phyloP scores from a whole-genome alignment of 1,139 yeast species.

The Debaryomycetaceae sp. region DNA sequence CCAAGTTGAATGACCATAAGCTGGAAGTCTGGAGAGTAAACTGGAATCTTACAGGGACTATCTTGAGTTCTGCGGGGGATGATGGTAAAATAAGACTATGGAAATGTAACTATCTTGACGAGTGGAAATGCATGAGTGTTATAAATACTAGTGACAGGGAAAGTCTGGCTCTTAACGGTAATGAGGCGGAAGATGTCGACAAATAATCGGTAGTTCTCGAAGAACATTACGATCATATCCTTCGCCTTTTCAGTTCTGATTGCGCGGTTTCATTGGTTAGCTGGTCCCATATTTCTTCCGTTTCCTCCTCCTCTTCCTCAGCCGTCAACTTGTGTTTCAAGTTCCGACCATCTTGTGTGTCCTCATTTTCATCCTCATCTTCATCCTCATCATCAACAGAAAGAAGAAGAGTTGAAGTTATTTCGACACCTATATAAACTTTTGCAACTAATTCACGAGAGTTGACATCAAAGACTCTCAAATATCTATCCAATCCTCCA shows the following conservation, averaged over 20 bases:
- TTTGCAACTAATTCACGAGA: constrained; percentile 62
- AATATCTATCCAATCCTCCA: constrained; percentile 85
- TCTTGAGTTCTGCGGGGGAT: constrained; percentile 90
- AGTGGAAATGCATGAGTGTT: constrained; percentile 90
- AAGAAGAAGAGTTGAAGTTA: constrained; percentile 54
- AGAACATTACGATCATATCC: constrained; percentile 5
- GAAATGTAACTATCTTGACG: constrained; percentile 83
- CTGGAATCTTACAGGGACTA: constrained; percentile 93
- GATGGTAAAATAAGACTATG: constrained; percentile 90
- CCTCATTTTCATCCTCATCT: constrained; percentile 10
- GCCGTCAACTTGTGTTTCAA: constrained; percentile 18
- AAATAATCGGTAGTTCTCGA: neutral
- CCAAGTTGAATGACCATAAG: constrained; percentile 62
- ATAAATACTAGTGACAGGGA: constrained; percentile 60
- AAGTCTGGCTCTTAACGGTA: neutral
- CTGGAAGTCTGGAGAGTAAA: constrained; percentile 95
- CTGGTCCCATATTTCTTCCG: constrained; percentile 39
- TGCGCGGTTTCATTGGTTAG: constrained; percentile 24
- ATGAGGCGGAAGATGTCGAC: neutral
- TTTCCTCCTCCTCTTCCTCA: constrained; percentile 28
- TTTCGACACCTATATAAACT: constrained; percentile 72
- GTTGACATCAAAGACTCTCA: constrained; percentile 66
- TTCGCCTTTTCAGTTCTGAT: constrained; percentile 22
- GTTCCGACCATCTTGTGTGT: neutral
- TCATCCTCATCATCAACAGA: constrained; percentile 41